Conservation (phyloP, 2,329 filamentous ascomycete species). For the Chrysoporthe austroafricana region DNA sequence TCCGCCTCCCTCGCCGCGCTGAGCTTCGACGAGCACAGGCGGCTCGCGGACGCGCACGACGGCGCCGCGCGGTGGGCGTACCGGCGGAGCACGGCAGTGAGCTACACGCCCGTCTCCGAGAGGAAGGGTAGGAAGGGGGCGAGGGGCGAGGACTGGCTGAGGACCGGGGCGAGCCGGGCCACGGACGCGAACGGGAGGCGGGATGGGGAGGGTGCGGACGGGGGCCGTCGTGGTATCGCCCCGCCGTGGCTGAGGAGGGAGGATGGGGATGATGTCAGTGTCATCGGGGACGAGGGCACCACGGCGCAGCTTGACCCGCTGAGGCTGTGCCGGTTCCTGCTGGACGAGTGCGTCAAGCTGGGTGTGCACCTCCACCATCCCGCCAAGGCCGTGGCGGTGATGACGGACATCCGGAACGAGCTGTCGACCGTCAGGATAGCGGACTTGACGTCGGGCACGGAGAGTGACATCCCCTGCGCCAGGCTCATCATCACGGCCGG, state of each 20-base stretch:
- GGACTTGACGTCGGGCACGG: constrained; percentile 46
- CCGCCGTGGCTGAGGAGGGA: constrained; percentile 63
- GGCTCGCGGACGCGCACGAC: constrained; percentile 62
- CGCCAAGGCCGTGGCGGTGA: constrained; percentile 57
- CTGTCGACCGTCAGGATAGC: constrained; percentile 58
- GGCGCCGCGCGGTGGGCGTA: constrained; percentile 60
- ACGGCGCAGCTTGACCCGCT: constrained; percentile 72
- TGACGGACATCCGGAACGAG: constrained; percentile 52
- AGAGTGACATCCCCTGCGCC: constrained; percentile 62
- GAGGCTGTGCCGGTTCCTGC: constrained; percentile 67
- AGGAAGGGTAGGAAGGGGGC: constrained; percentile 38
- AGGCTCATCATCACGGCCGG: constrained; percentile 70
- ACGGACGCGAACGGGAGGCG: constrained; percentile 48
- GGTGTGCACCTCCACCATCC: constrained; percentile 72
- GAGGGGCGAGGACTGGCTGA: constrained; percentile 67
- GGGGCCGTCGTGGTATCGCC: constrained; percentile 1
- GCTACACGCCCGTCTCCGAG: constrained; percentile 41
- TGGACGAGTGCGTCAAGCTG: constrained; percentile 57
- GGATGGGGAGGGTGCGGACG: not conserved
- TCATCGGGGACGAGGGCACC: constrained; percentile 63
- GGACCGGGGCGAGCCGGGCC: constrained; percentile 65
- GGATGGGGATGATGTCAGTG: constrained; percentile 59
- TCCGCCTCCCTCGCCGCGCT: constrained; percentile 64
- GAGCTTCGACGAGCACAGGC: constrained; percentile 70
- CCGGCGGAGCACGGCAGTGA: constrained; percentile 60